Conservation (phyloP, 768 basidiomycete genomes). For the Xerocomus potaroensis region DNA sequence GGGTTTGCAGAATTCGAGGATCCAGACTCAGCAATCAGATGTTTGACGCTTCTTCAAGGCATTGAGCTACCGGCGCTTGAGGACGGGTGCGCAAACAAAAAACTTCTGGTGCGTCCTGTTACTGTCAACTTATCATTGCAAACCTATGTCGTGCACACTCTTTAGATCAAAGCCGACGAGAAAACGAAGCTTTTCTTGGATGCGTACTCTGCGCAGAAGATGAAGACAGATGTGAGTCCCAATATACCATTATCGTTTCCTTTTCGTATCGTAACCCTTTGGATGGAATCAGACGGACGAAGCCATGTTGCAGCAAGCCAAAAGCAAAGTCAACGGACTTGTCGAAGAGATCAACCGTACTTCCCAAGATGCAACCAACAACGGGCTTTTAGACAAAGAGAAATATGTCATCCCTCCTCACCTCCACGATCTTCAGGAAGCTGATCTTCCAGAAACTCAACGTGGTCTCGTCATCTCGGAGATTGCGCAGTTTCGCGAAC, state of each 20-base stretch:
- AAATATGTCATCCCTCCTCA: slow-evolving; percentile 94
- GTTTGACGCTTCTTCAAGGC: slow-evolving; percentile 58
- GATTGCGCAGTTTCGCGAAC: slow-evolving; percentile 94
- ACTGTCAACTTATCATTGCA: slow-evolving; percentile 15
- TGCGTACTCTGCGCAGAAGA: slow-evolving; percentile 74
- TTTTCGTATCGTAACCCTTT: neutral
- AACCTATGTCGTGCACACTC: slow-evolving; percentile 36
- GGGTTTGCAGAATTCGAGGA: slow-evolving; percentile 97
- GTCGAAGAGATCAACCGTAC: slow-evolving; percentile 68
- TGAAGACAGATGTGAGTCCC: slow-evolving; percentile 71
- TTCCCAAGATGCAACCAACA: slow-evolving; percentile 72
- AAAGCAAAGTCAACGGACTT: slow-evolving; percentile 57
- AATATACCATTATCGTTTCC: neutral
- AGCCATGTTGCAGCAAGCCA: slow-evolving; percentile 55
- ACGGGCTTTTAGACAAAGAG: slow-evolving; percentile 74
- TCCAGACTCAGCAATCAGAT: slow-evolving; percentile 84
- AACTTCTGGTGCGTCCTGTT: slow-evolving; percentile 57
- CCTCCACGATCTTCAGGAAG: slow-evolving; percentile 92
- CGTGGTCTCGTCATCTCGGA: slow-evolving; percentile 93
- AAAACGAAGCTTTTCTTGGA: slow-evolving; percentile 88
- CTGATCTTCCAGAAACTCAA: slow-evolving; percentile 90
- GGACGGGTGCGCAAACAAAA: slow-evolving; percentile 58
- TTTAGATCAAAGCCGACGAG: slow-evolving; percentile 91
- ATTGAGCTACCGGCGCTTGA: slow-evolving; percentile 60
- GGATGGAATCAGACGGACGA: slow-evolving; percentile 59